phyloP scores from a whole-genome alignment of 1,284 basidiomycete species.

The Ganoderma resinaceum region DNA sequence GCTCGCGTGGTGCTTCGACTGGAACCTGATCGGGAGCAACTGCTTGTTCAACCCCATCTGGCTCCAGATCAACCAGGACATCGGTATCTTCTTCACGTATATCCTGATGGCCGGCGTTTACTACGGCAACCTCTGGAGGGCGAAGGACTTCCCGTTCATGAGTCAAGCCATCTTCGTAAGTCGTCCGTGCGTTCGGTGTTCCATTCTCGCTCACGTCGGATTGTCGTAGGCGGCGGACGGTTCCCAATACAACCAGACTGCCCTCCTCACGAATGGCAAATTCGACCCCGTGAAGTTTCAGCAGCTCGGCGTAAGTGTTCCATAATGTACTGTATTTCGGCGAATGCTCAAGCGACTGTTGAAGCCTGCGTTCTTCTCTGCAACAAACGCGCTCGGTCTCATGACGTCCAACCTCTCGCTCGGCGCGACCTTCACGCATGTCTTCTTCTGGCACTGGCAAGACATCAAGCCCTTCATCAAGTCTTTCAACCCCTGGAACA shows the following conservation, averaged over 20 bases:
- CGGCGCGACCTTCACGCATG: constrained; percentile 40
- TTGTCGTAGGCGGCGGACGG: constrained; percentile 34
- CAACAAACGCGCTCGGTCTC: constrained; percentile 40
- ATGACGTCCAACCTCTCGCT: constrained; percentile 42
- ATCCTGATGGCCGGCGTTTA: constrained; percentile 42
- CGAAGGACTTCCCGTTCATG: constrained; percentile 44
- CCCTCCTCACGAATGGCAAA: constrained; percentile 39
- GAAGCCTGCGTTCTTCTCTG: constrained; percentile 42
- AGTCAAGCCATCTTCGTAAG: constrained; percentile 42
- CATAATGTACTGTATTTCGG: background rate
- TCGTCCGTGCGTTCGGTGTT: background rate
- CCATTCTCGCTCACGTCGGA: no score
- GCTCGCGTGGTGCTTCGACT: constrained; percentile 62
- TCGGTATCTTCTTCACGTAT: constrained; percentile 41
- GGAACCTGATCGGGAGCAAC: constrained; percentile 46
- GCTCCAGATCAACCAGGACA: constrained; percentile 43
- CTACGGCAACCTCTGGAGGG: constrained; percentile 43
- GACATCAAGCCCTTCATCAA: constrained; percentile 45
- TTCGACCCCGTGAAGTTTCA: constrained; percentile 40
- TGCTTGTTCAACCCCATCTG: constrained; percentile 41
- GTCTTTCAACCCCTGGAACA: constrained; percentile 42
- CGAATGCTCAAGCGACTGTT: background rate
- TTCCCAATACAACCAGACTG: constrained; percentile 42
- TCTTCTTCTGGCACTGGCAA: constrained; percentile 43
- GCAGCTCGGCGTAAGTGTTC: constrained; percentile 35